Conservation (phyloP, 139 green algal species). For the Coccomyxa sp. region DNA sequence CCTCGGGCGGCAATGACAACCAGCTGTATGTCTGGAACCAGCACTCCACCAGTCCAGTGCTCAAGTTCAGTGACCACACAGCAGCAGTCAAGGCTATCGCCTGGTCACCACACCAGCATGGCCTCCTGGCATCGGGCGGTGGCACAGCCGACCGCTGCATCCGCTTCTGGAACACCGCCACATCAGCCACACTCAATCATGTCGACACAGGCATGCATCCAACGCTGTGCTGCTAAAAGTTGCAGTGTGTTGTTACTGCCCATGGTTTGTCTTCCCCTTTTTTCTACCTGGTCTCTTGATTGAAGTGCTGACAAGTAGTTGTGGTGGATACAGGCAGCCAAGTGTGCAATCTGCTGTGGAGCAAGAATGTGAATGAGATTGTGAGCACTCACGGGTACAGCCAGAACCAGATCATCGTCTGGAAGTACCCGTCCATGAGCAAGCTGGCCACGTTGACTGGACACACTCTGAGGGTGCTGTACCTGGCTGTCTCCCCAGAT, state of each 20-base stretch:
- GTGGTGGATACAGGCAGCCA: constrained; percentile 35
- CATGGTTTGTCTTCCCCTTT: too few species aligned
- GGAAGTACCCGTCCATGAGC: constrained; percentile 82
- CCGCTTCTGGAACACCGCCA: constrained; percentile 95
- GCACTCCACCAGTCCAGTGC: constrained; percentile 35
- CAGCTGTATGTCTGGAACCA: constrained; percentile 69
- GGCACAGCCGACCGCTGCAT: constrained; percentile 95
- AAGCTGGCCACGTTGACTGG: constrained; percentile 92
- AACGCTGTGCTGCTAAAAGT: background rate
- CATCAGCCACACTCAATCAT: constrained; percentile 53
- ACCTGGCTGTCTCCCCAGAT: constrained; percentile 90
- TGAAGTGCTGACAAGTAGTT: too few species aligned
- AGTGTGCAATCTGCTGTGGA: constrained; percentile 97
- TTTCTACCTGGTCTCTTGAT: background rate
- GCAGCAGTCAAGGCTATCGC: constrained; percentile 92
- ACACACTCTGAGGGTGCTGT: constrained; percentile 91
- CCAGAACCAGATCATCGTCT: constrained; percentile 92
- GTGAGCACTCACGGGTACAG: constrained; percentile 96
- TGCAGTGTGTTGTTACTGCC: background rate
- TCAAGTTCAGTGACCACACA: constrained; percentile 68
- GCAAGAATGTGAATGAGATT: constrained; percentile 96
- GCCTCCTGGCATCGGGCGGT: constrained; percentile 88
- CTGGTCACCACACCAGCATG: constrained; percentile 96
- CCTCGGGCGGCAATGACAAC: constrained; percentile 85
- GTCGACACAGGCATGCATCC: constrained; percentile 80